A percentile compares a stretch with the other conserved stretches of the same genome.
Evolutionary conservation across 1,284 basidiomycete genomes (phyloP).

Genomic region (Phlebopus sp.): DNA sequence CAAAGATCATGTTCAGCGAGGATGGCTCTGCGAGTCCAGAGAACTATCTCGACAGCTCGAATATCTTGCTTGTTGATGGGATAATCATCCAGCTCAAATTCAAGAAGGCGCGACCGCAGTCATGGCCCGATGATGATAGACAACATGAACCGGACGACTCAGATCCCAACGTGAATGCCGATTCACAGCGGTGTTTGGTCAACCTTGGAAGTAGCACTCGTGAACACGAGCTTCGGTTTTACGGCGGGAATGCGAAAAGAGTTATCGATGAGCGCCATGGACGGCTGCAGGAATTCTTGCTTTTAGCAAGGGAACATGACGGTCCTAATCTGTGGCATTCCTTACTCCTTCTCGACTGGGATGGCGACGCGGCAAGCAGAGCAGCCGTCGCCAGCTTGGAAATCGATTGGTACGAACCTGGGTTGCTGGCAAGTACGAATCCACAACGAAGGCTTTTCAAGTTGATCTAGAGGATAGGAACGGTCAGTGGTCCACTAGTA

Average conservation of each 20-base stretch:
- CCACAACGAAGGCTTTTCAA: no score
- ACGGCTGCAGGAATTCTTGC: conserved; percentile 2
- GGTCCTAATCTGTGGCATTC: neutral
- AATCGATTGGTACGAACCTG: neutral
- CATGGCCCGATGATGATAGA: neutral
- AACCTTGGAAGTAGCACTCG: neutral
- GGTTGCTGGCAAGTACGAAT: no score
- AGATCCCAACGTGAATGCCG: neutral
- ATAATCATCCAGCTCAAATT: conserved; percentile 6
- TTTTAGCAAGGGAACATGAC: conserved; percentile 6
- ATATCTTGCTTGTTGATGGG: conserved; percentile 9
- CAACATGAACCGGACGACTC: neutral
- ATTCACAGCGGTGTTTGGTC: neutral
- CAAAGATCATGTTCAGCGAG: neutral
- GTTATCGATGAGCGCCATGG: neutral
- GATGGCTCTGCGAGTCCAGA: neutral
- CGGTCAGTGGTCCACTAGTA: no score
- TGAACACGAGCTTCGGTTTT: conserved; percentile 1
- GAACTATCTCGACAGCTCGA: neutral
- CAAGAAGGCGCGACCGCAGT: neutral
- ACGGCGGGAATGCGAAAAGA: neutral
- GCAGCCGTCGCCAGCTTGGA: conserved; percentile 6
- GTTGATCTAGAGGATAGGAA: no score
- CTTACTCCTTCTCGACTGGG: conserved; percentile 4
- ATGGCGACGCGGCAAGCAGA: conserved; percentile 2